Percentiles rank a stretch among this genome's conserved stretches.
These are phyloP conservation scores for Hortiboletus flavorubellus DNA, from an alignment of 768 basidiomycete species.

Conservation along the genomic window DNA sequence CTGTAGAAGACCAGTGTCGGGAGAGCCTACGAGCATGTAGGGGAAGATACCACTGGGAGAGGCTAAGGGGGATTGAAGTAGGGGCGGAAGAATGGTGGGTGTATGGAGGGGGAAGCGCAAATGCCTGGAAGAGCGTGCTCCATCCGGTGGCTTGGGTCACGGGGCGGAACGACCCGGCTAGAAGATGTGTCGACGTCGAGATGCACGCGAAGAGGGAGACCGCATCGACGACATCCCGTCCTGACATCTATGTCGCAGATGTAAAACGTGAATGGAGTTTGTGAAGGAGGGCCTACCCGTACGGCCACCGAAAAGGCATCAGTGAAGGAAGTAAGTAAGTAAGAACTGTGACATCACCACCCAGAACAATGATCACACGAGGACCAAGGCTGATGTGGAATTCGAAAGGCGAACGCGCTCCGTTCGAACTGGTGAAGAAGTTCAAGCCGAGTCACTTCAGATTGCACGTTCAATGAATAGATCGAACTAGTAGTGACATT, in stretches of 20 bases:
- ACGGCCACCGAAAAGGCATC: neutral
- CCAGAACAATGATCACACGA: slow-evolving; percentile 7
- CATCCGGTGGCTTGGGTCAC: neutral
- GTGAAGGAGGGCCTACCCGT: slow-evolving; percentile 1
- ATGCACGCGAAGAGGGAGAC: neutral
- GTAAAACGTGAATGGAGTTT: neutral
- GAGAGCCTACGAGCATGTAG: neutral
- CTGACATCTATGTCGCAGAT: neutral
- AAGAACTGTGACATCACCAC: neutral
- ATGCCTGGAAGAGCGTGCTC: slow-evolving; percentile 12
- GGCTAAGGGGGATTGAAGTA: neutral
- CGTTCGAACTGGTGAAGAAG: slow-evolving; percentile 14
- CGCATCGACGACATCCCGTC: neutral
- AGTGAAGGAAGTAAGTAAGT: neutral
- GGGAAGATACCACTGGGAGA: slow-evolving; percentile 10
- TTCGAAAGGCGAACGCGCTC: neutral
- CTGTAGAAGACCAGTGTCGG: slow-evolving; percentile 6
- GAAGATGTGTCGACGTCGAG: slow-evolving; percentile 22
- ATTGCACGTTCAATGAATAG: slow-evolving; percentile 5
- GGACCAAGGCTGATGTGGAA: slow-evolving; percentile 14
- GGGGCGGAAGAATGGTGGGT: neutral
- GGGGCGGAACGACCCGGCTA: slow-evolving; percentile 4
- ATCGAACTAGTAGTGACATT: slow-evolving; percentile 15
- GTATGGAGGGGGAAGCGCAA: slow-evolving; percentile 4
- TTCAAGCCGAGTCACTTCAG: slow-evolving; percentile 2